phyloP scores from a whole-genome alignment of 768 basidiomycete species.

The Amanita pallidorosea region DNA sequence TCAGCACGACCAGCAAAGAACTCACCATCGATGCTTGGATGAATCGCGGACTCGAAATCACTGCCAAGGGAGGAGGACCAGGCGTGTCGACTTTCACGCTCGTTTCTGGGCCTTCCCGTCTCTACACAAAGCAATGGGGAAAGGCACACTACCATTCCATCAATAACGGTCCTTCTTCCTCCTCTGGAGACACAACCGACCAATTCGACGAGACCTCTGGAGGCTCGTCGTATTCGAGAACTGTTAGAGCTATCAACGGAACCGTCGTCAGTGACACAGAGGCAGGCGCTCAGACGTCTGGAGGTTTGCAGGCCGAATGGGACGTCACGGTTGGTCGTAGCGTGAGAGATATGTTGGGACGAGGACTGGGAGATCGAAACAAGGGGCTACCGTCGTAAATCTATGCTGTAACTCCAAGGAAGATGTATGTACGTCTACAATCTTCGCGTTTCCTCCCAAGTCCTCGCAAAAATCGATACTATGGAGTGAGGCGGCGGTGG shows the following conservation, averaged over 20 bases:
- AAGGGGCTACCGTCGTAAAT: not conserved
- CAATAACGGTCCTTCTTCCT: not conserved
- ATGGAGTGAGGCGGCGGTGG: no score
- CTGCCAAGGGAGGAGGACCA: not conserved
- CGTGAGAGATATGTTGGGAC: not conserved
- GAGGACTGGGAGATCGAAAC: not conserved
- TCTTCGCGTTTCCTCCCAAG: no score
- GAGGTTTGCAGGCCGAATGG: not conserved
- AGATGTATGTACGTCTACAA: no score
- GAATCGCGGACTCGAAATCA: not conserved
- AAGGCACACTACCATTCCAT: not conserved
- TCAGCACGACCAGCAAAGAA: not conserved
- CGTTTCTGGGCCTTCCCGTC: not conserved
- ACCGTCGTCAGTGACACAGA: not conserved
- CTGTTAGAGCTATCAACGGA: not conserved
- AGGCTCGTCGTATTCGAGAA: not conserved
- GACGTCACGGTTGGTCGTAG: not conserved
- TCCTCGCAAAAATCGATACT: no score
- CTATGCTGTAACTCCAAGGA: no score
- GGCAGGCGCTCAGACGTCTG: not conserved
- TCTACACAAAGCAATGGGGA: not conserved
- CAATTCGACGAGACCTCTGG: not conserved
- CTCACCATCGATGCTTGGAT: not conserved
- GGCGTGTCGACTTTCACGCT: conserved; percentile 3
- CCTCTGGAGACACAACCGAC: not conserved